Percentiles rank a stretch among this genome's conserved stretches.
These are phyloP conservation scores for Berkeleyomyces basicola DNA, from an alignment of 2,329 filamentous ascomycete genomes.

Conservation along the genomic window DNA sequence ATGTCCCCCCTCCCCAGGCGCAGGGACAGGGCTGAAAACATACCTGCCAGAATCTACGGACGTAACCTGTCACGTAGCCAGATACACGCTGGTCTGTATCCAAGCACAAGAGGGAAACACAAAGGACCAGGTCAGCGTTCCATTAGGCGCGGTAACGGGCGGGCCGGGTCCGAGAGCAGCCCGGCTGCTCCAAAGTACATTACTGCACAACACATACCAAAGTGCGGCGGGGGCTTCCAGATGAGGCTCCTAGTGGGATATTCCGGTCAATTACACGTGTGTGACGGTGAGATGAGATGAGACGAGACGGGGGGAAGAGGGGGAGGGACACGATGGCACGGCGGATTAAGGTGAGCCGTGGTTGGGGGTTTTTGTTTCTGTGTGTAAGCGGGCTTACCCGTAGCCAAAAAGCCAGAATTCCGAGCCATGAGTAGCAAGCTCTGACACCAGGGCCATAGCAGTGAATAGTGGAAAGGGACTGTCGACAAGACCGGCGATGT, in stretches of 20 bases:
- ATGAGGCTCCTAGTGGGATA: slow-evolving; percentile 54
- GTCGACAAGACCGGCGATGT: neutral
- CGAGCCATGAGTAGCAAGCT: slow-evolving; percentile 23
- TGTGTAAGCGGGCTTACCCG: slow-evolving; percentile 41
- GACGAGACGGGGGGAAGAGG: neutral
- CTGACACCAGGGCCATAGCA: slow-evolving; percentile 24
- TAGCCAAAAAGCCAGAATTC: slow-evolving; percentile 98
- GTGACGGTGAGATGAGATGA: neutral
- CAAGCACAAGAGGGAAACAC: slow-evolving; percentile 2
- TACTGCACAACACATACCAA: slow-evolving; percentile 40
- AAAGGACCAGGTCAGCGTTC: slow-evolving; percentile 3
- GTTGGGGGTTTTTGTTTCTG: no score
- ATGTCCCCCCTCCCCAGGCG: neutral
- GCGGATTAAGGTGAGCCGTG: neutral
- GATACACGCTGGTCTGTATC: slow-evolving; percentile 60
- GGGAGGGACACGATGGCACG: neutral
- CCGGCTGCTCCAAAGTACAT: neutral
- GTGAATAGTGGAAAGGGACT: neutral
- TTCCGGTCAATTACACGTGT: neutral
- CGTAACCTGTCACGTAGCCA: slow-evolving; percentile 85
- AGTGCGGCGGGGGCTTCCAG: slow-evolving; percentile 95
- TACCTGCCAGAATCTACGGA: slow-evolving; percentile 96
- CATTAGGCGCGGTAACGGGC: neutral
- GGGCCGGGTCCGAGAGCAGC: no score
- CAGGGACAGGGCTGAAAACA: slow-evolving; percentile 20